Conservation (phyloP, 768 basidiomycete species). For the Xerocomellus intermedius region DNA sequence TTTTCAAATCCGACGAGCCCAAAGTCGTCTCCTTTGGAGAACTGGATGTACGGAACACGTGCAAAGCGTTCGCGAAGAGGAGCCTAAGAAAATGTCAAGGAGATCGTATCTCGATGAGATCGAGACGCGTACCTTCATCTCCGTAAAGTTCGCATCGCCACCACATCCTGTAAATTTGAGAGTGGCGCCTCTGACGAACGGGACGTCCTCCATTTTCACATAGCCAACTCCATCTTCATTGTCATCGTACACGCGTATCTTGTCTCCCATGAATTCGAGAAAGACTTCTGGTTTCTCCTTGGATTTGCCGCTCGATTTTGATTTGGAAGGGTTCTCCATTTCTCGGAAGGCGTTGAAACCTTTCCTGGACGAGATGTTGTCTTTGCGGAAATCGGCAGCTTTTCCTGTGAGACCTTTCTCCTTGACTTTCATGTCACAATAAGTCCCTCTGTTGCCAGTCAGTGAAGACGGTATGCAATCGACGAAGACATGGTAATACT, state of each 20-base stretch:
- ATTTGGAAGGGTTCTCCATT: conserved; percentile 45
- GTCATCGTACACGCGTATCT: conserved; percentile 54
- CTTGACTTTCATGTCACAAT: conserved; percentile 95
- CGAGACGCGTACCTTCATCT: conserved; percentile 46
- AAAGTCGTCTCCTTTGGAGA: conserved; percentile 42
- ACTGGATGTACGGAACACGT: conserved; percentile 48
- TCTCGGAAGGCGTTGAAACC: conserved; percentile 84
- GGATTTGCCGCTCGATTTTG: conserved; percentile 32
- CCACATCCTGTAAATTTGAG: conserved; percentile 53
- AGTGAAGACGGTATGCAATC: background rate
- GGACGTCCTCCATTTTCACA: conserved; percentile 43
- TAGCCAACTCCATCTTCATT: conserved; percentile 50
- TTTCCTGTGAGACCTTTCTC: conserved; percentile 87
- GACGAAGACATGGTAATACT: conserved; percentile 19
- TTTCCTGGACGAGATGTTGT: conserved; percentile 46
- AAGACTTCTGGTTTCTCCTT: conserved; percentile 57
- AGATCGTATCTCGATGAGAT: background rate
- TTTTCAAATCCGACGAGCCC: conserved; percentile 61
- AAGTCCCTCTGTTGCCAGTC: conserved; percentile 58
- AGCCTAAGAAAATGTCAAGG: conserved; percentile 28
- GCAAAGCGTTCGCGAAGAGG: conserved; percentile 49
- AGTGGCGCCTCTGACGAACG: conserved; percentile 44
- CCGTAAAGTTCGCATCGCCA: conserved; percentile 58
- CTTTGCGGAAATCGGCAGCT: conserved; percentile 58
- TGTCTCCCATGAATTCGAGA: conserved; percentile 73